A percentile compares a stretch with the other conserved stretches of the same genome.
Evolutionary conservation across 345 rosid species (phyloP).

Genomic region (Populus deltoides): DNA sequence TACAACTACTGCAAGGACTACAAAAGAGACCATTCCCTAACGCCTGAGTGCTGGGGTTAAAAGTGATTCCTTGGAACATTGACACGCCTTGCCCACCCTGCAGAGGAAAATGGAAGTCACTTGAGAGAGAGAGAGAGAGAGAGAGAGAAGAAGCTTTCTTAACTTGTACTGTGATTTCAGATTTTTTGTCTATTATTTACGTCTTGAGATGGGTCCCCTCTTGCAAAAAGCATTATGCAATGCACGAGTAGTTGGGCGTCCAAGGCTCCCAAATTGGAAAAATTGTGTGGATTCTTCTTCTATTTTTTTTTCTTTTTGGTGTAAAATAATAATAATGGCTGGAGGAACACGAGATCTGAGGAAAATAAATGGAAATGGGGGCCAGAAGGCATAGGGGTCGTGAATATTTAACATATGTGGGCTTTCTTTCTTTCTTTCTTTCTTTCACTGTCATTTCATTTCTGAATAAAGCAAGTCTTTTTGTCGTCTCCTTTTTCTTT

Average conservation of each 20-base stretch:
- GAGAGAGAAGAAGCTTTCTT: neutral
- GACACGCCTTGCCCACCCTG: neutral
- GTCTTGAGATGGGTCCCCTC: conserved; percentile 29
- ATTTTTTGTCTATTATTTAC: neutral
- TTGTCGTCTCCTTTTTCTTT: neutral
- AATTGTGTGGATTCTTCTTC: neutral
- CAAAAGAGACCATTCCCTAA: conserved; percentile 74
- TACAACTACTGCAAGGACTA: conserved; percentile 78
- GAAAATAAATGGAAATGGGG: neutral
- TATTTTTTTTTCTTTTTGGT: conserved; percentile 3
- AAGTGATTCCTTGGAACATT: neutral
- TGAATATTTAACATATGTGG: neutral
- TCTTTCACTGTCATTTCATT: conserved; percentile 27
- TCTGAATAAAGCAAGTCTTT: conserved; percentile 29
- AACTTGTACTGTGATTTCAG: conserved; percentile 1
- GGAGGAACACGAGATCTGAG: neutral
- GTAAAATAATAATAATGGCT: conserved; percentile 11
- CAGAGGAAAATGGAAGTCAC: neutral
- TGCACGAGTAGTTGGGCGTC: conserved; percentile 14
- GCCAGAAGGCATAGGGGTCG: conserved; percentile 7
- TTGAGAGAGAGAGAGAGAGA: too few relatives aligned
- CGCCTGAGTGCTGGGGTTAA: conserved; percentile 73
- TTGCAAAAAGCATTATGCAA: conserved; percentile 10
- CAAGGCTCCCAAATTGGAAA: conserved; percentile 14
- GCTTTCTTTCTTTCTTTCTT: neutral